Base-by-base conservation (phyloP, 805 yeast species). In the Suhomyces tanzawaensis region DNA sequence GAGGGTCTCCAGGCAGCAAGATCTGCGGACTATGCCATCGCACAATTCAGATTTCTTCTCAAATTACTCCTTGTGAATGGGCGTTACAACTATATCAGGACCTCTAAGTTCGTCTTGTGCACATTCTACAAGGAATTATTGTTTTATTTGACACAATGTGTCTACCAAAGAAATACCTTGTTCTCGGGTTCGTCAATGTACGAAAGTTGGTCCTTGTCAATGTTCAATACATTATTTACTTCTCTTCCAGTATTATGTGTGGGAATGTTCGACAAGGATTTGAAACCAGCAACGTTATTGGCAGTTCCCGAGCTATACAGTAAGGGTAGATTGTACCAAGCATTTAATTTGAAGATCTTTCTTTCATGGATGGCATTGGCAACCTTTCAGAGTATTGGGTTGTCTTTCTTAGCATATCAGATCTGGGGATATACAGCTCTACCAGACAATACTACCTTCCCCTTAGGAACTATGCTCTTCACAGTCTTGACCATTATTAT, bases 1-100 rank as follows among this genome's bases (percentile, higher is more conserved):
- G 99, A 93, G 63, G 99, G 99, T 1, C 66, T 93, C 29, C 99
- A 93, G 55, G 99, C 99, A 0, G 96, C 99, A 0, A 72, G 99
- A 51, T 76, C 96, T 0, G 82, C 97, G 0, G 99, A 93, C 62
- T 93, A 87, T 55, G 82, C 98, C 1, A 85, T 93, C 57, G 99
- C 95, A 0, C 99, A 93, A 58, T 93, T 93, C 64, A 70, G 96
- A 42, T 93, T 77, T 56, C 64, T 93, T 41, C 66, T 85, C 41
- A 93, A 93, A 60, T 66, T 93, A 35, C 67, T 93, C 30, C 70
- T 93, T 32, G 99, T 95, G 6, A 96, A 93, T 64, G 99, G 99
- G 1, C 75, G 98, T 18, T 93, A 95, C 72, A 95, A 93, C 59
- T 93, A 93, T 56, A 78, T 88, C 46, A 71, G 99, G 40, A 88